Evolutionary conservation across 83 land plant species (phyloP).

Genomic region (Picea abies): DNA sequence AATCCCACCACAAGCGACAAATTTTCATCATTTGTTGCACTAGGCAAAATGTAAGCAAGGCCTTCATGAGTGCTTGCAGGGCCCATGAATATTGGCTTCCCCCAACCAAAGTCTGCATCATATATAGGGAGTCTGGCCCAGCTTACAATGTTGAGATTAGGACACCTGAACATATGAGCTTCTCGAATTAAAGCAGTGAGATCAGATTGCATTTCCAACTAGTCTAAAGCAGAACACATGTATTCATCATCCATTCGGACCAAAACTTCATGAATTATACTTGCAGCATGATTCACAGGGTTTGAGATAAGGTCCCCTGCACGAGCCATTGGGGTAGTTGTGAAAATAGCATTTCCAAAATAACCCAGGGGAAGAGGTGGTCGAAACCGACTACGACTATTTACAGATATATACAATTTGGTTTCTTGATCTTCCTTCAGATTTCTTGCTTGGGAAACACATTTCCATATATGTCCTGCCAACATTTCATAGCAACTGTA

Average conservation of each 20-base stretch:
- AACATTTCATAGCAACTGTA: slow-evolving; percentile 73
- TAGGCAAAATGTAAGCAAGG: slow-evolving; percentile 53
- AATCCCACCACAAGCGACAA: slow-evolving; percentile 63
- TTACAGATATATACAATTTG: slow-evolving; percentile 56
- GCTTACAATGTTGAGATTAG: slow-evolving; percentile 79
- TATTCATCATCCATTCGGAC: slow-evolving; percentile 70
- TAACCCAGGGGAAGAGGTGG: slow-evolving; percentile 60
- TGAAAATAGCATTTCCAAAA: slow-evolving; percentile 73
- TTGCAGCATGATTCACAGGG: slow-evolving; percentile 47
- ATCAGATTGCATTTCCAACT: slow-evolving; percentile 73
- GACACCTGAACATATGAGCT: slow-evolving; percentile 53
- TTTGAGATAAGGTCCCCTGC: slow-evolving; percentile 55
- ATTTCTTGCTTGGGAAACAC: slow-evolving; percentile 53
- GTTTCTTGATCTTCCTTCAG: slow-evolving; percentile 45
- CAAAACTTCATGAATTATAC: slow-evolving; percentile 22
- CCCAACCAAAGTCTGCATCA: too few relatives aligned
- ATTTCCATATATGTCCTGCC: slow-evolving; percentile 69
- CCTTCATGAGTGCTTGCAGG: slow-evolving; percentile 36
- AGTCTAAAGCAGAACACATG: slow-evolving; percentile 76
- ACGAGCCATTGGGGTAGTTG: slow-evolving; percentile 54
- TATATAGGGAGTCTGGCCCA: slow-evolving; percentile 52
- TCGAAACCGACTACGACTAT: slow-evolving; percentile 39
- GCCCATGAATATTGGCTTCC: too few relatives aligned
- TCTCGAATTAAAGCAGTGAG: slow-evolving; percentile 10
- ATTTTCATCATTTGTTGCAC: slow-evolving; percentile 70